A percentile compares a stretch with the other conserved stretches of the same genome.
Conservation (phyloP, 176 grass and related monocot species). For the Eleusine indica region DNA sequence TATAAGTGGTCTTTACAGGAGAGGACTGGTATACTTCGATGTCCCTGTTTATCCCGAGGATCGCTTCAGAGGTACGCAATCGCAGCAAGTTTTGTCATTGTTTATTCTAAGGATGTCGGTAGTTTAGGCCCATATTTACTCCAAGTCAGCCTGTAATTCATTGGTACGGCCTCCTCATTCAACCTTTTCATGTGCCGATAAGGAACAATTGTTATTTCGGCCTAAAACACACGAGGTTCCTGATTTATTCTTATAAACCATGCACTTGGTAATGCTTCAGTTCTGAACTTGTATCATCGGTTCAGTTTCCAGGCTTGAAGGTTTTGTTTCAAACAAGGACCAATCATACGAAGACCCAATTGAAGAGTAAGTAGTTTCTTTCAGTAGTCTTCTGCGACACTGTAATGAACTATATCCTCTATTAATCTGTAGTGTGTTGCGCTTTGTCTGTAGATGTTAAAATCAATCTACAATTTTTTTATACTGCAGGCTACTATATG, state of each 20-base stretch:
- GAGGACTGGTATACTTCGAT: conserved; percentile 89
- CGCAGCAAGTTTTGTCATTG: neutral
- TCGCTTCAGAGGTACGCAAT: conserved; percentile 82
- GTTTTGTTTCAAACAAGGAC: conserved; percentile 98
- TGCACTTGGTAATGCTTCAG: neutral
- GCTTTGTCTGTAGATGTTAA: conserved; percentile 32
- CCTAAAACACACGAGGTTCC: neutral
- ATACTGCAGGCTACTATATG: conserved; percentile 86
- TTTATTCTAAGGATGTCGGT: conserved; percentile 24
- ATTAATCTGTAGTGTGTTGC: neutral
- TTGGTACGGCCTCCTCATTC: neutral
- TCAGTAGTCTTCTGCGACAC: neutral
- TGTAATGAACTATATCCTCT: neutral
- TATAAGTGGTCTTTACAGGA: conserved; percentile 72
- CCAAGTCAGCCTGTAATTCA: neutral
- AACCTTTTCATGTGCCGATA: neutral
- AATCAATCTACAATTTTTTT: conserved; percentile 32
- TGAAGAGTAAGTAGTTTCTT: conserved; percentile 85
- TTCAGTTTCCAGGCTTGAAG: conserved; percentile 99
- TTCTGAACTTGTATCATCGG: conserved; percentile 34
- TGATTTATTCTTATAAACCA: neutral
- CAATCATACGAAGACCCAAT: conserved; percentile 99
- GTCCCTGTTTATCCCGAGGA: conserved; percentile 94
- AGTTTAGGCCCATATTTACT: neutral
- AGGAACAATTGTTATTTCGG: neutral